phyloP scores from a whole-genome alignment of 768 basidiomycete genomes.

The Rhodocollybia butyracea region DNA sequence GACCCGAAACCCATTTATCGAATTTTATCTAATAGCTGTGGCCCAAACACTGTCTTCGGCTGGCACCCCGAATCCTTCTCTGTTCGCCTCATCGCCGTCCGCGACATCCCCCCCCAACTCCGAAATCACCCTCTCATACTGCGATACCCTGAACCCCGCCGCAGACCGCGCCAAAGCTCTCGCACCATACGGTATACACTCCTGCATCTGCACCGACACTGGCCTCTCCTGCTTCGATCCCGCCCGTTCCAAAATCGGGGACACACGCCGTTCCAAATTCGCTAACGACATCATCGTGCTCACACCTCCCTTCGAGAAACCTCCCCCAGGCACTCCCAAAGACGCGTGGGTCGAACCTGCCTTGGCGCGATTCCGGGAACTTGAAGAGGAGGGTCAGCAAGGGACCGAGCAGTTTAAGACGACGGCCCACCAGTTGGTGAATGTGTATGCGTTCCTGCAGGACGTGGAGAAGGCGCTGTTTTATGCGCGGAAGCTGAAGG shows the following conservation, averaged over 20 bases:
- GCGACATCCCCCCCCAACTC: too few species aligned
- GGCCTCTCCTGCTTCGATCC: slow-evolving; percentile 25
- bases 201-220: background rate
- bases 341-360: background rate
- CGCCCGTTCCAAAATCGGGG: slow-evolving; percentile 19
- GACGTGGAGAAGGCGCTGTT: too few species aligned
- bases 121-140: too few species aligned
- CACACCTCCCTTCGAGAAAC: too few species aligned
- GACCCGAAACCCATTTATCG: too few species aligned
- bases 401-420: background rate
- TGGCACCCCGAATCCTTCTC: too few species aligned
- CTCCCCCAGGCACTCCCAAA: background rate
- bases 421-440: background rate
- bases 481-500: background rate
- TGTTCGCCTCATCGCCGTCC: too few species aligned
- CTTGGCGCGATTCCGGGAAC: background rate
- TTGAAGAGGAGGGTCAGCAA: background rate
- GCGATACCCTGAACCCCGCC: too few species aligned
- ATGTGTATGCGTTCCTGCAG: background rate
- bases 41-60: slow-evolving; percentile 18
- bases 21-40: too few species aligned
- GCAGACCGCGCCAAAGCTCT: too few species aligned
- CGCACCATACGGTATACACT: too few species aligned
- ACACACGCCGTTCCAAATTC: slow-evolving; percentile 3
- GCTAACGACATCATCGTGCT: background rate